Percentiles rank a stretch among this genome's conserved stretches.
phyloP scores from a whole-genome alignment of 1,284 basidiomycete species.

The Leccinum proliferum region DNA sequence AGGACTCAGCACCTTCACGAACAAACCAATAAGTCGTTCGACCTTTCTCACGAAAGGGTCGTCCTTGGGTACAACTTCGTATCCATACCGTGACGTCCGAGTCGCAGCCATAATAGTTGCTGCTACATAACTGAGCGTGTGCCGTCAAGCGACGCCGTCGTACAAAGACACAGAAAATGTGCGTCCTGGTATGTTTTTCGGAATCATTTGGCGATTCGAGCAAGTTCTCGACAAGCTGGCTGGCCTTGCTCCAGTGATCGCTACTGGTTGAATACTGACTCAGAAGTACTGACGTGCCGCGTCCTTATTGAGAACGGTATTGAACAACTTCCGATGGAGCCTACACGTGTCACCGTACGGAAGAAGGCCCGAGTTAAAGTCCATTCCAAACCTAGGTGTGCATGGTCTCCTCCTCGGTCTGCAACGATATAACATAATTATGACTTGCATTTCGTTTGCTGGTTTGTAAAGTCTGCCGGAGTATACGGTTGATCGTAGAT shows the following conservation, averaged over 20 bases:
- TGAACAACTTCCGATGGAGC: constrained; percentile 23
- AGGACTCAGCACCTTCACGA: constrained; percentile 6
- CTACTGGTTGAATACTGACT: constrained; percentile 2
- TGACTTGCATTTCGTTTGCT: constrained; percentile 16
- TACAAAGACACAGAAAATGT: constrained; percentile 2
- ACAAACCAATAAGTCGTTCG: constrained; percentile 8
- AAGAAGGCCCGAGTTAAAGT: constrained; percentile 25
- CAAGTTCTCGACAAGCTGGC: constrained; percentile 21
- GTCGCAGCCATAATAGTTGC: constrained; percentile 19
- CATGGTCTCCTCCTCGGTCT: background rate
- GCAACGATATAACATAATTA: background rate
- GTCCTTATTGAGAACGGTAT: constrained; percentile 14
- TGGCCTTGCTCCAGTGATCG: constrained; percentile 12
- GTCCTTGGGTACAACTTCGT: constrained; percentile 16
- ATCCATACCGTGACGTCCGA: constrained; percentile 16
- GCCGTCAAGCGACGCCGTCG: background rate
- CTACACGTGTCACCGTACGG: constrained; percentile 24
- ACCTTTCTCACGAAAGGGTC: constrained; percentile 24
- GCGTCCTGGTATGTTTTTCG: constrained; percentile 18
- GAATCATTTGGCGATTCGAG: constrained; percentile 17
- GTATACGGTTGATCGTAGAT: constrained; percentile 36
- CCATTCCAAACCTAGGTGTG: constrained; percentile 24
- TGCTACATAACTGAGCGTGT: constrained; percentile 15
- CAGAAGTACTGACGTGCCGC: constrained; percentile 6
- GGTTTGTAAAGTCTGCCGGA: constrained; percentile 32